A percentile compares a stretch with the other conserved stretches of the same genome.
phyloP scores from a whole-genome alignment of 495 filamentous ascomycete species.

The Aspergillus incahuasiensis region DNA sequence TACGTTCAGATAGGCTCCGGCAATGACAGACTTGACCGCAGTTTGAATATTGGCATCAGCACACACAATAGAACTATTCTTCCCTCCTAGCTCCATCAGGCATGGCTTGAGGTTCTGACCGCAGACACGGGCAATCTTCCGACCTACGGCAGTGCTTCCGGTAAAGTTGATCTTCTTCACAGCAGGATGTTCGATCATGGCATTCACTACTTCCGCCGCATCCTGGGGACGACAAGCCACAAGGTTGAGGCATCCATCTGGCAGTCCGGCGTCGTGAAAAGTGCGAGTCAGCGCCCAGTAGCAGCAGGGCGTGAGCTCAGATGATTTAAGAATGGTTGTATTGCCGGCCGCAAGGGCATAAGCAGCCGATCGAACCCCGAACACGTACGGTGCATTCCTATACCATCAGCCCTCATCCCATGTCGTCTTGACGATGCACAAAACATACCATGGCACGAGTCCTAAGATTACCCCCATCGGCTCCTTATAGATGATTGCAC shows the following conservation, averaged over 20 bases:
- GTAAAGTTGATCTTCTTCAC: conserved; percentile 62
- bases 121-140: conserved; percentile 51
- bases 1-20: conserved; percentile 49
- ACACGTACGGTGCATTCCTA: conserved; percentile 62
- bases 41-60: conserved; percentile 51
- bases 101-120: conserved; percentile 54
- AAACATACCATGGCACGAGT: conserved; percentile 75
- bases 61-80: conserved; percentile 56
- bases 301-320: conserved; percentile 67
- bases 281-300: conserved; percentile 66
- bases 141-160: conserved; percentile 51
- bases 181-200: conserved; percentile 51
- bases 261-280: conserved; percentile 68
- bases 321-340: conserved; percentile 69
- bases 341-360: conserved; percentile 81
- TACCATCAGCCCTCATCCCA: background rate
- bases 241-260: conserved; percentile 51
- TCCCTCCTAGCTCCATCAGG: conserved; percentile 59
- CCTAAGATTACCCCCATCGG: conserved; percentile 77
- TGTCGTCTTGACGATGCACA: background rate
- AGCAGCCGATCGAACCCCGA: conserved; percentile 62
- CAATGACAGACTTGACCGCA: conserved; percentile 46
- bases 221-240: conserved; percentile 49
- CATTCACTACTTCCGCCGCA: conserved; percentile 50
- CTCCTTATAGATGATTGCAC: conserved; percentile 68